Evolutionary conservation across 1,284 basidiomycete species (phyloP), one percentile per base, ranked within the genome.

Genomic region (Tetrapyrgos nigripes): DNA sequence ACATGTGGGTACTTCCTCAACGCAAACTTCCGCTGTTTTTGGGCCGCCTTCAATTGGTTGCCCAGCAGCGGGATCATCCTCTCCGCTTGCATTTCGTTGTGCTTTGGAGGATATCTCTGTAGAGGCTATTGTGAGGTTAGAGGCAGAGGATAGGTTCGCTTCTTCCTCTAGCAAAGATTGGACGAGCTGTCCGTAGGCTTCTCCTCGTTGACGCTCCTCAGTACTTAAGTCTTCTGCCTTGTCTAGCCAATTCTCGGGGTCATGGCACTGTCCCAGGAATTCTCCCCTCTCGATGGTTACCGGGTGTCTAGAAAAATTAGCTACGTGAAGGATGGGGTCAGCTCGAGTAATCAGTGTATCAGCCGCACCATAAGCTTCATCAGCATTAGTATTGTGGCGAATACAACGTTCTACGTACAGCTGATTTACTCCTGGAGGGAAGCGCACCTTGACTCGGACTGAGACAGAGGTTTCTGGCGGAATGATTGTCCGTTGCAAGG

Each of bases 271-370:
- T 43, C 66, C 65, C 1, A 70, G 26, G 2, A 67, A 26, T 48
- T 67, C 57, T 4, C 68, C 66, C 19, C 21, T 44, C 6, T 54
- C 43, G 11, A 69, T 53, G 4, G 46, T 53, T 0, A 67, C 55
- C 6, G 63, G 60, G 9, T 8, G 52, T 2, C 40, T 43, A 4
- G 66, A 62, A 43, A 68, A 69, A 29, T 69, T 69, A 0, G 64
- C 58, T 11, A 68, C 27, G 29, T 65, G 65, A 3, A 69, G 23
- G 9, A 53, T 21, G 3, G 64, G 56, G 14, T 61, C 57, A 23
- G 53, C 47, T n/a, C 46, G 23, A 2, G 50, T 48, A 13, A 70
- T 68, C 2, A 70, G 28, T 3, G 64, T 59, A 21, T 66, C 62
- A 6, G 66, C 49, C 24, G 62, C 29, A 3, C 58, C 63, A 60